Conservation (phyloP, 2,329 filamentous ascomycete species). For the Harringtonia aguacate region DNA sequence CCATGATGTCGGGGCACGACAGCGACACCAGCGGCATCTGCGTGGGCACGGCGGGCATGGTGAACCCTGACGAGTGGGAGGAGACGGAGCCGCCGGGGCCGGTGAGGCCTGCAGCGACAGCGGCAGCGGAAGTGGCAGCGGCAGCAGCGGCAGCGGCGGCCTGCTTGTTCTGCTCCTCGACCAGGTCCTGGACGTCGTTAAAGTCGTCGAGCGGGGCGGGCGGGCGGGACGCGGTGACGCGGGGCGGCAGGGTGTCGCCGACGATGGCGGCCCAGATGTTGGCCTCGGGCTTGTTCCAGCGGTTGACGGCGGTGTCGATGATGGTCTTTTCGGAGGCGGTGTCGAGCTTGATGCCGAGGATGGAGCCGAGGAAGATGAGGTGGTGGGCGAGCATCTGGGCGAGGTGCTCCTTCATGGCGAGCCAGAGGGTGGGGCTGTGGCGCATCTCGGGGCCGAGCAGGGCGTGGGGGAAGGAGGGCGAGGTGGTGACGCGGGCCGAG, state of each 20-base stretch:
- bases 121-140: not conserved
- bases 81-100: not conserved
- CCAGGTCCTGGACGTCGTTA: not conserved
- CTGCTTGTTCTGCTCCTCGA: not conserved
- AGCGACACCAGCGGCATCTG: conserved; percentile 12
- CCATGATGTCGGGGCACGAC: conserved; percentile 9
- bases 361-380: conserved; percentile 18
- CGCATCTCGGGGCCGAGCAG: conserved; percentile 16
- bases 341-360: conserved; percentile 20
- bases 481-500: conserved; percentile 12
- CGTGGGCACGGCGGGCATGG: too few species aligned
- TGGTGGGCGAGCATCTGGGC: conserved; percentile 22
- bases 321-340: conserved; percentile 17
- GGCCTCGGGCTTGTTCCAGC: conserved; percentile 20
- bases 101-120: not conserved
- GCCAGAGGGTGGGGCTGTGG: conserved; percentile 20
- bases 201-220: not conserved
- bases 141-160: not conserved
- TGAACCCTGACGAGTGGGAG: not conserved
- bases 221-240: not conserved
- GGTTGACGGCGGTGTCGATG: conserved; percentile 17
- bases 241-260: not conserved
- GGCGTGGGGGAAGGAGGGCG: conserved; percentile 12
- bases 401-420: conserved; percentile 21
- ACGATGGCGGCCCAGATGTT: conserved; percentile 16